phyloP scores from a whole-genome alignment of 345 rosid species.

The Brassica juncea region DNA sequence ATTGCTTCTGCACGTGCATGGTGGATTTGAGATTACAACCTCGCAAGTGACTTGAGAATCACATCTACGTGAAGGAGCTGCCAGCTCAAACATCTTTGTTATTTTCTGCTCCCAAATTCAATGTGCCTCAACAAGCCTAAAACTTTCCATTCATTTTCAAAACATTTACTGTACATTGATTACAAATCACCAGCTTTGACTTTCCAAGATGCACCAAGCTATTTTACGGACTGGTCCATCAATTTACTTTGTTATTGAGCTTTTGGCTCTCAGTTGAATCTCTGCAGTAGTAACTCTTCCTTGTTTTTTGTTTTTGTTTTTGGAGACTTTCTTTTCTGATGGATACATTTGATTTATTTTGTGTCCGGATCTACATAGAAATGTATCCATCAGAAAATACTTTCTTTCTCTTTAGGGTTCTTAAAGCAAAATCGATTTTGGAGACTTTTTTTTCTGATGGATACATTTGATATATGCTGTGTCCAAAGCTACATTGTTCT shows the following conservation, averaged over 20 bases:
- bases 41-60: conserved; percentile 43
- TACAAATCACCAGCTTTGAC: not conserved
- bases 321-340: not conserved
- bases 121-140: conserved; percentile 2
- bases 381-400: too few relatives aligned
- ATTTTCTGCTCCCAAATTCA: conserved; percentile 26
- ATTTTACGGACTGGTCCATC: not conserved
- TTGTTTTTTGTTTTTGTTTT: not conserved
- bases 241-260: not conserved
- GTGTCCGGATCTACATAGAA: too few relatives aligned
- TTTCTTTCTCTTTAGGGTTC: too few relatives aligned
- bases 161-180: not conserved
- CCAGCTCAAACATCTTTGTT: conserved; percentile 40
- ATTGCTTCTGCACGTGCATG: conserved; percentile 40
- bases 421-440: too few relatives aligned
- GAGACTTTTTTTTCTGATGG: too few relatives aligned
- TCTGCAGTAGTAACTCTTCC: not conserved
- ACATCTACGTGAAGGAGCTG: conserved; percentile 39
- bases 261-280: conserved; percentile 10
- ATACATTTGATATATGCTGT: too few relatives aligned
- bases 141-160: conserved; percentile 32
- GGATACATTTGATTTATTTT: not conserved
- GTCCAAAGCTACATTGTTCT: too few relatives aligned
- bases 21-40: conserved; percentile 42
- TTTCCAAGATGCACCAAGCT: not conserved